phyloP scores from a whole-genome alignment of 768 basidiomycete genomes.

The Naganishia onofrii region DNA sequence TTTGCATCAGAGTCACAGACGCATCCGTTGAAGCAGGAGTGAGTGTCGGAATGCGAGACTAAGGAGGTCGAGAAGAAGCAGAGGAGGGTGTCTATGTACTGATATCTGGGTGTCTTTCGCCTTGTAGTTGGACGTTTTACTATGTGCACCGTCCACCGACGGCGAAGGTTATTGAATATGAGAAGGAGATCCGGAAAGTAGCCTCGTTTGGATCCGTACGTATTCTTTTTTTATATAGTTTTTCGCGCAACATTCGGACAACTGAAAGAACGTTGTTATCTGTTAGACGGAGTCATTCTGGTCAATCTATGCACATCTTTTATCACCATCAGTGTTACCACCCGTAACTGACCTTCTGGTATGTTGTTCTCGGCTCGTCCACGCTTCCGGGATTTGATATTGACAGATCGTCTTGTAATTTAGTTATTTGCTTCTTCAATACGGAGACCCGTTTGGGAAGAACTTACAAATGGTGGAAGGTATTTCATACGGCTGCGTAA shows the following conservation, averaged over 20 bases:
- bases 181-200: constrained; percentile 91
- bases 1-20: constrained; percentile 20
- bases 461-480: constrained; percentile 89
- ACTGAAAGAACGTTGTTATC: too few relatives aligned
- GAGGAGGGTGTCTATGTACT: too few relatives aligned
- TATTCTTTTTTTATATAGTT: constrained; percentile 60
- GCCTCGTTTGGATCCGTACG: constrained; percentile 65
- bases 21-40: constrained; percentile 32
- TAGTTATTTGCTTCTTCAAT: constrained; percentile 75
- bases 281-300: constrained; percentile 88
- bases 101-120: background rate
- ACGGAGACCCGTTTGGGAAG: constrained; percentile 92
- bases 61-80: background rate
- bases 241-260: background rate
- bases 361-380: background rate
- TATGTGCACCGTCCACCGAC: constrained; percentile 73
- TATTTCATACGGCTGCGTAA: constrained; percentile 93
- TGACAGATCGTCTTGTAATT: constrained; percentile 13
- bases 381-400: background rate
- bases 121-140: constrained; percentile 47
- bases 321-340: constrained; percentile 74
- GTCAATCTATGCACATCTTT: constrained; percentile 87
- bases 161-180: constrained; percentile 84
- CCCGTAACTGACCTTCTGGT: constrained; percentile 89
- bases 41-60: too few relatives aligned